Evolutionary conservation across 306 rosid species (phyloP).

Genomic region (Lathyrus tuberosus): DNA sequence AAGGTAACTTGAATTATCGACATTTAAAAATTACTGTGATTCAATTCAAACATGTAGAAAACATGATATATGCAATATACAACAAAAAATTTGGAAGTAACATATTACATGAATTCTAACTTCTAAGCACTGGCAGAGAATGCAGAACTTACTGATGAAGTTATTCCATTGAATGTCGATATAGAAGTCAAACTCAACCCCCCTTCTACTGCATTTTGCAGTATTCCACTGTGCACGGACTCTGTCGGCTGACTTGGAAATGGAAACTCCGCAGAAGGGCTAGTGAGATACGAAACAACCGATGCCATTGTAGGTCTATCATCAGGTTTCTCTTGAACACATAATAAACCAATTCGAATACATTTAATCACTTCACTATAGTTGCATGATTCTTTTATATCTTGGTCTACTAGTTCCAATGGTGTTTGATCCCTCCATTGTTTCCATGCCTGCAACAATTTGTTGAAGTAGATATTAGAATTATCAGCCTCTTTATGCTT

Average conservation of each 20-base stretch:
- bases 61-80: background rate
- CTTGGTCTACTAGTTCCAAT: conserved; percentile 38
- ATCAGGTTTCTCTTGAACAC: conserved; percentile 49
- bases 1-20: background rate
- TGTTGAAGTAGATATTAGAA: background rate
- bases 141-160: conserved; percentile 30
- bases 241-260: conserved; percentile 32
- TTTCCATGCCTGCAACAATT: conserved; percentile 52
- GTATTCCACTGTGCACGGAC: background rate
- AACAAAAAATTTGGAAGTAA: background rate
- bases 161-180: conserved; percentile 16
- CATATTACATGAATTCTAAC: conserved; percentile 5
- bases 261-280: conserved; percentile 29
- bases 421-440: conserved; percentile 48
- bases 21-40: background rate
- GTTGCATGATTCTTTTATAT: conserved; percentile 32
- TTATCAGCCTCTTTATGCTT: background rate
- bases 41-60: background rate
- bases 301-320: conserved; percentile 43
- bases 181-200: conserved; percentile 26
- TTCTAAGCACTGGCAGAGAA: background rate
- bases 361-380: conserved; percentile 37
- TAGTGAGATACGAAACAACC: conserved; percentile 41
- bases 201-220: conserved; percentile 22
- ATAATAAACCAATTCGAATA: conserved; percentile 43